A percentile compares a stretch with the other conserved stretches of the same genome.
These are phyloP conservation scores for Penicillium waksmanii DNA, from an alignment of 495 filamentous ascomycete species.

Conservation along the genomic window DNA sequence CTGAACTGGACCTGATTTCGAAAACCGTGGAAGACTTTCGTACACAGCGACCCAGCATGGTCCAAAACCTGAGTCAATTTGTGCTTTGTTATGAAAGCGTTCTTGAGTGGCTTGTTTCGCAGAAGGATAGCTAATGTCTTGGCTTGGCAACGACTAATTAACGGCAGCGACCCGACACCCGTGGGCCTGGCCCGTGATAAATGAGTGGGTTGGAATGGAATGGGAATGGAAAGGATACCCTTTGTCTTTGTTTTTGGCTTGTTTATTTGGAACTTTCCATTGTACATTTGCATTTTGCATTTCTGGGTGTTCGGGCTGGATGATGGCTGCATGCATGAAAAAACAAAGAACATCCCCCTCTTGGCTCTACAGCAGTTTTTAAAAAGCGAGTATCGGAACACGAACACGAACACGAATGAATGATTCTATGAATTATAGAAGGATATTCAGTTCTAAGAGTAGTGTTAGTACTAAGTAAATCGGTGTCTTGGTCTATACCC, in stretches of 20 bases:
- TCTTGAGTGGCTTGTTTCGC: conserved; percentile 77
- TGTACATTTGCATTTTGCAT: conserved; percentile 9
- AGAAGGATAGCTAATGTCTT: conserved; percentile 29
- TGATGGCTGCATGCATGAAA: conserved; percentile 1
- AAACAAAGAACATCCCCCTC: background rate
- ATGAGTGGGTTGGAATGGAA: too few relatives aligned
- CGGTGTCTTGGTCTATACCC: too few relatives aligned
- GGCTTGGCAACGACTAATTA: too few relatives aligned
- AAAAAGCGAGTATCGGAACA: conserved; percentile 6
- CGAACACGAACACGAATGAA: conserved; percentile 6
- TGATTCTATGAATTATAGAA: conserved; percentile 1
- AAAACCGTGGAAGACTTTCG: conserved; percentile 90
- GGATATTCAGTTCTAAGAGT: too few relatives aligned
- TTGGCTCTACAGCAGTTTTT: background rate
- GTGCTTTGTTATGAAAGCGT: conserved; percentile 96
- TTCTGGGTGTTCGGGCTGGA: conserved; percentile 12
- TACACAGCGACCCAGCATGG: conserved; percentile 89
- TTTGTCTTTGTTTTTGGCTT: conserved; percentile 7
- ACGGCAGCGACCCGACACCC: too few relatives aligned
- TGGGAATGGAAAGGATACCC: too few relatives aligned
- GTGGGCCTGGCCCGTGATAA: too few relatives aligned
- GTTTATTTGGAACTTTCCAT: background rate
- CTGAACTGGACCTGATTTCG: conserved; percentile 75
- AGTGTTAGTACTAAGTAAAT: too few relatives aligned
- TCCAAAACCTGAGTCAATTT: conserved; percentile 92